Evolutionary conservation across 2,329 filamentous ascomycete genomes (phyloP), one percentile per base, ranked within the genome.

Genomic region (Colletotrichum sp.): DNA sequence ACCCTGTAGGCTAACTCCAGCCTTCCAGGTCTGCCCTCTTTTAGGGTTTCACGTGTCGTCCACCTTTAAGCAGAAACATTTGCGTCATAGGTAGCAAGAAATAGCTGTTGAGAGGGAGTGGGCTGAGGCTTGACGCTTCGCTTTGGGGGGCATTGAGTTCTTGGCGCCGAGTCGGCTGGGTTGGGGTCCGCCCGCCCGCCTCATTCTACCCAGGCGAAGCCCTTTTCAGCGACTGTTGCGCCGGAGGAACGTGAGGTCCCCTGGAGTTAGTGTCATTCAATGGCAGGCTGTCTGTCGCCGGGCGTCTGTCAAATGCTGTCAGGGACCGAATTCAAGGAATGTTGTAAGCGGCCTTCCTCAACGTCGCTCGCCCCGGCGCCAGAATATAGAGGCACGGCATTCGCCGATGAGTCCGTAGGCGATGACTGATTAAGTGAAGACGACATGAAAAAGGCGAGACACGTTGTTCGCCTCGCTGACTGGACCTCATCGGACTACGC

Each of bases 31-130:
- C n/a, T 52, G n/a, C 43, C n/a, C 43, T 52, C 13, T 52, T 61
- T 68, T 67, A 26, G 57, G 48, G 39, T 73, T 73, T 72, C 69
- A 68, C 57, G 69, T 75, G 73, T 26, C 13, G 43, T 57, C 32
- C 39, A 36, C 36, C n/a, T 61, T 67, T 68, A 59, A 57, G 69
- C n/a, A 68, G 73, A 75, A 75, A 65, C 69, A 73, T 75, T 43
- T 73, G 69, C 73, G 69, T 75, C 73, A 75, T 75, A 64, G 72
- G 55, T 18, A n/a, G 32, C 36, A 60, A 12, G 30, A 16, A 57
- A 60, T 21, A 36, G 55, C 32, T 32, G 18, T 10, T 21, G 10
- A 15, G 63, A 32, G 32, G 28, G 28, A 13, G 65, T 7, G 24
- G 68, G 13, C n/a, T 52, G 34, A 64, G 34, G 66, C 57, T 61